Conservation (phyloP, 1,139 yeast genomes). For the Geotrichum macrosporum region DNA sequence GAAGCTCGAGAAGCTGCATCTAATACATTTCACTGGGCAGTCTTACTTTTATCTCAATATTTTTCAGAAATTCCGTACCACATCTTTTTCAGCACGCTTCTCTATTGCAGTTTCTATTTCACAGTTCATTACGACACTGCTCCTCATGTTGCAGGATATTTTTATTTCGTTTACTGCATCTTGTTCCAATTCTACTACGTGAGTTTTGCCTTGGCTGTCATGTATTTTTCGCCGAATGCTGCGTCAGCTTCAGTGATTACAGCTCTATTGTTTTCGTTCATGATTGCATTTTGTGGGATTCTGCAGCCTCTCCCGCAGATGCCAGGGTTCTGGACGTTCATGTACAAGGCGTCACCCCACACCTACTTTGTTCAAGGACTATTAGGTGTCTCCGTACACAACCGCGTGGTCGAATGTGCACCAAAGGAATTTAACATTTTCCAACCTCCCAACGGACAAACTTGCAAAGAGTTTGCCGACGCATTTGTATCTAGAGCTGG, state of each 20-base stretch:
- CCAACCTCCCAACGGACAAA: slow-evolving; percentile 55
- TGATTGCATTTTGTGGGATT: slow-evolving; percentile 58
- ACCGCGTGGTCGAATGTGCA: slow-evolving; percentile 50
- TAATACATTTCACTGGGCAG: slow-evolving; percentile 63
- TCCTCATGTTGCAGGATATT: slow-evolving; percentile 52
- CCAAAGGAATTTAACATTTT: slow-evolving; percentile 48
- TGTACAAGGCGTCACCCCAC: slow-evolving; percentile 64
- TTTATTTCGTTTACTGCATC: slow-evolving; percentile 50
- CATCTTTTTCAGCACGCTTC: slow-evolving; percentile 48
- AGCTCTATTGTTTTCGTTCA: slow-evolving; percentile 50
- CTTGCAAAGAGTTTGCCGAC: slow-evolving; percentile 52
- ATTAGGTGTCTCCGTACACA: slow-evolving; percentile 49
- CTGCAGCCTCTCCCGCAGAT: slow-evolving; percentile 53
- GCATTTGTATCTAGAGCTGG: slow-evolving; percentile 36
- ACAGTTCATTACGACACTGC: slow-evolving; percentile 48
- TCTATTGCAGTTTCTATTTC: slow-evolving; percentile 54
- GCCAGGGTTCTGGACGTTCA: slow-evolving; percentile 63
- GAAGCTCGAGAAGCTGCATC: slow-evolving; percentile 63
- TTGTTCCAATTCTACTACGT: slow-evolving; percentile 55
- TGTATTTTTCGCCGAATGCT: slow-evolving; percentile 57
- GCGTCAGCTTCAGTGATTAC: slow-evolving; percentile 58
- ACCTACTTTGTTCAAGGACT: slow-evolving; percentile 60
- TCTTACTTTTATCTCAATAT: slow-evolving; percentile 50
- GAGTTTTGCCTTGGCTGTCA: slow-evolving; percentile 51
- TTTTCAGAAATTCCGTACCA: slow-evolving; percentile 56